Base-by-base conservation (phyloP, 176 grass and related monocot species). In the Leersia perrieri region DNA sequence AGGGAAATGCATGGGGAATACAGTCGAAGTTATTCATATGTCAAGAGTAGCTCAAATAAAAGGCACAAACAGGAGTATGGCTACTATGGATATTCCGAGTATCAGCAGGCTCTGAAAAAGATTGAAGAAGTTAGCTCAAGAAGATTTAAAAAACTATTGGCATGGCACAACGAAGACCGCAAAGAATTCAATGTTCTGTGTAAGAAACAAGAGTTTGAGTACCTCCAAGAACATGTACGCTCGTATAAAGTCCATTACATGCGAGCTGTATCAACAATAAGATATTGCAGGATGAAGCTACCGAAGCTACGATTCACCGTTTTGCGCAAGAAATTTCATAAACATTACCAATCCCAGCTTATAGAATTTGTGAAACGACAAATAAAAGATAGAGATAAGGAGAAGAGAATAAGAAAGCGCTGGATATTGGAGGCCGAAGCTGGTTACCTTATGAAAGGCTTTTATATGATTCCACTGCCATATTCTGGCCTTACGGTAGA, bases 321-420 rank as follows among this genome's bases (percentile, higher is more conserved):
- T 73, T 80, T 89, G 47, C 31, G 20, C 9, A 22, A 77, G 15
- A 71, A 29, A 69, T 92, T 92, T 72, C 25, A 40, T 14, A 87
- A 79, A 69, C 85, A 92, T 89, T 85, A 76, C 78, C 76, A 60
- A 74, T 57, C 40, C 6, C 87, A 92, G 78, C 32, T 85, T 5
- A 84, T 44, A 68, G 80, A 70, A 60, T 90, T 95, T 76, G 63
- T 80, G 44, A 80, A 78, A 18, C 69, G 36, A 55, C 89, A 83
- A 76, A 80, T 95, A 82, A 63, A 82, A 62, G 84, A 88, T 47
- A 95, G 93, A 87, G 87, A 95, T 63, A 87, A 77, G 71, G 93
- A 95, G 78, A 75, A 73, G 18, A 79, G 71, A 62, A 82, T 80
- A 72, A 89, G 80, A 64, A 73, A 80, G 4, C 62, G 79, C 28